Evolutionary conservation across 768 basidiomycete species (phyloP).

Genomic region (Porphyrellus cyaneotinctus): DNA sequence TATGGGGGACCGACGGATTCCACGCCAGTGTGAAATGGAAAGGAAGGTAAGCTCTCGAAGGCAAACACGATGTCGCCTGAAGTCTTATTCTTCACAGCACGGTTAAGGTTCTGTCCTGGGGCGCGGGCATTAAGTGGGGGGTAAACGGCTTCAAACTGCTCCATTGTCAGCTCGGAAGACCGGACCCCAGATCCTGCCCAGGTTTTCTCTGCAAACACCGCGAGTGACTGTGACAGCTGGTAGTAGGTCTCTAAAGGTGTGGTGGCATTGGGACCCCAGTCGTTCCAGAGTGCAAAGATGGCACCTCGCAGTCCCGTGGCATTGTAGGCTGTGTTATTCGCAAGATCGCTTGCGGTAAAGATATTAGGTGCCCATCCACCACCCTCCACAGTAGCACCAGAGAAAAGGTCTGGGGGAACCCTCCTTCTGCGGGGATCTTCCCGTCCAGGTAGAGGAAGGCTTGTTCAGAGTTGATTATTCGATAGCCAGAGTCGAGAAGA

Average conservation of each 20-base stretch:
- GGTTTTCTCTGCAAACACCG: slow-evolving; percentile 40
- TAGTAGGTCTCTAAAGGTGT: slow-evolving; percentile 43
- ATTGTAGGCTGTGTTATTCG: slow-evolving; percentile 32
- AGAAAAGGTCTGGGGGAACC: slow-evolving; percentile 35
- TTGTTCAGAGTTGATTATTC: slow-evolving; percentile 36
- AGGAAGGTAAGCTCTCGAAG: slow-evolving; percentile 15
- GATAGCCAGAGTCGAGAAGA: slow-evolving; percentile 34
- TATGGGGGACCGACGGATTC: slow-evolving; percentile 43
- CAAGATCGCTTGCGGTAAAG: slow-evolving; percentile 26
- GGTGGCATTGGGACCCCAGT: slow-evolving; percentile 45
- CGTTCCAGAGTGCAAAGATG: slow-evolving; percentile 40
- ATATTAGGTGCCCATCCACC: slow-evolving; percentile 37
- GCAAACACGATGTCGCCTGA: slow-evolving; percentile 30
- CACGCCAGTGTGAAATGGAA: slow-evolving; percentile 28
- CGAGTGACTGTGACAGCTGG: slow-evolving; percentile 38
- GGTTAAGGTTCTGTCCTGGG: slow-evolving; percentile 43
- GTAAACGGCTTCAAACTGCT: slow-evolving; percentile 36
- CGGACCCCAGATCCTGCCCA: slow-evolving; percentile 42
- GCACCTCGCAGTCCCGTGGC: slow-evolving; percentile 31
- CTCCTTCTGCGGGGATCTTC: slow-evolving; percentile 31
- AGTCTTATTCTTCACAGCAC: slow-evolving; percentile 28
- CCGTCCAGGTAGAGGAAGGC: slow-evolving; percentile 37
- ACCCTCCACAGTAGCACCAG: slow-evolving; percentile 25
- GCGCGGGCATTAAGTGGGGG: slow-evolving; percentile 36
- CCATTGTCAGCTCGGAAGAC: slow-evolving; percentile 30